Conservation (phyloP, 1,284 basidiomycete genomes). For the Somion occarium region DNA sequence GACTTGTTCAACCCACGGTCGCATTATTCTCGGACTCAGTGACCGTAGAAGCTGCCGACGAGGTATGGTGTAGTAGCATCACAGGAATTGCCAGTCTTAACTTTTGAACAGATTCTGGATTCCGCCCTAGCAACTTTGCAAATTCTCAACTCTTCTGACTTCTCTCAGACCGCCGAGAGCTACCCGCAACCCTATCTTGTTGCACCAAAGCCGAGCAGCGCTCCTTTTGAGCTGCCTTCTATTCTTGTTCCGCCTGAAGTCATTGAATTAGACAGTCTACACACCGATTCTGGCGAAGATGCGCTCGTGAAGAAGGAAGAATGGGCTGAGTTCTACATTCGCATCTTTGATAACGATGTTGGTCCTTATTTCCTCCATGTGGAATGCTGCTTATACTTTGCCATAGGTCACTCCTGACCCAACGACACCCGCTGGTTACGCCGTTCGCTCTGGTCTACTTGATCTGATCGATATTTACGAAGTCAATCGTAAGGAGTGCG, state of each 20-base stretch:
- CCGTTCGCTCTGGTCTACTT: constrained; percentile 72
- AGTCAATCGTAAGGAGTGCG: constrained; percentile 94
- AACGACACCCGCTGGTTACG: constrained; percentile 72
- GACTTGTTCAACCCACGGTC: constrained; percentile 56
- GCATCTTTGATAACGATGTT: constrained; percentile 80
- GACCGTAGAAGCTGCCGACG: constrained; percentile 47
- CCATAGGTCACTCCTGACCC: constrained; percentile 73
- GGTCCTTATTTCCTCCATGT: constrained; percentile 20
- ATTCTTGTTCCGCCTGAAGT: constrained; percentile 87
- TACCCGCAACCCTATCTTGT: constrained; percentile 66
- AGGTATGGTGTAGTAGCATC: constrained; percentile 37
- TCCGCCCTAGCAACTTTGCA: constrained; percentile 53
- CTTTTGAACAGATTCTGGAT: constrained; percentile 52
- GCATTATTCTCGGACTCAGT: constrained; percentile 41
- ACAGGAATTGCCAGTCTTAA: not conserved
- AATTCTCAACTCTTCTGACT: constrained; percentile 50
- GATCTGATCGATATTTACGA: constrained; percentile 93
- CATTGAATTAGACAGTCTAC: constrained; percentile 70
- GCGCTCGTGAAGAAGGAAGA: constrained; percentile 71
- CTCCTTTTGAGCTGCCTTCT: constrained; percentile 67
- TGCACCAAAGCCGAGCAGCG: constrained; percentile 39
- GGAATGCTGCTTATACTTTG: not conserved
- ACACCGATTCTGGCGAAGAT: constrained; percentile 59
- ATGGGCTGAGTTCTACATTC: constrained; percentile 68
- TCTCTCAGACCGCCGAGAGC: constrained; percentile 46